Conservation (phyloP, 768 basidiomycete species). For the Boletus insuetus region DNA sequence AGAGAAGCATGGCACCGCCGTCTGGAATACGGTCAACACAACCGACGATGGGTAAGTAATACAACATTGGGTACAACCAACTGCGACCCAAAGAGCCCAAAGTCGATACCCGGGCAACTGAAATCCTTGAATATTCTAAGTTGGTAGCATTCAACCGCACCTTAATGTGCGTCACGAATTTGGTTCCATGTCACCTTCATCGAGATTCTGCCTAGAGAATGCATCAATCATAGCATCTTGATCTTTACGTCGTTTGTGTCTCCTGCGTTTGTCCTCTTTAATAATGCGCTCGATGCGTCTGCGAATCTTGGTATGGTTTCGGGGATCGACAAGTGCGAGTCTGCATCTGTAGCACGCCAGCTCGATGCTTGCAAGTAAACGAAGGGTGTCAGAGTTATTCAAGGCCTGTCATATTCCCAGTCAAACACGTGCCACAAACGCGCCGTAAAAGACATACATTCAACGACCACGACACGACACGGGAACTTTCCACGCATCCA, state of each 20-base stretch:
- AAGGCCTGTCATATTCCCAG: slow-evolving; percentile 50
- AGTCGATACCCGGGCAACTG: slow-evolving; percentile 6
- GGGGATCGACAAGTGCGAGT: slow-evolving; percentile 65
- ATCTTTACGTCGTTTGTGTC: slow-evolving; percentile 80
- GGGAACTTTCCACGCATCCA: slow-evolving; percentile 68
- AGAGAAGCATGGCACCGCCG: slow-evolving; percentile 1
- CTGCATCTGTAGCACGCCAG: slow-evolving; percentile 80
- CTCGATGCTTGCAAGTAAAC: slow-evolving; percentile 79
- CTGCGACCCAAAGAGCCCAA: slow-evolving; percentile 1
- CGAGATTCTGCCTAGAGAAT: slow-evolving; percentile 56
- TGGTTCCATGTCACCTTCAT: slow-evolving; percentile 25
- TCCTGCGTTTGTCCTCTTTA: slow-evolving; percentile 77
- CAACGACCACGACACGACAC: slow-evolving; percentile 82
- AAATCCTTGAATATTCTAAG: slow-evolving; percentile 11
- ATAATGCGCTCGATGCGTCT: slow-evolving; percentile 78
- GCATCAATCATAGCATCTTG: slow-evolving; percentile 81
- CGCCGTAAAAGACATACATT: slow-evolving; percentile 50
- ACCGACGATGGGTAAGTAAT: slow-evolving; percentile 21
- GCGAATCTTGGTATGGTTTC: slow-evolving; percentile 58
- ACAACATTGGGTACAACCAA: slow-evolving; percentile 20
- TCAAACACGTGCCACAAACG: slow-evolving; percentile 9
- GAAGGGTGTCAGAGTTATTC: slow-evolving; percentile 80
- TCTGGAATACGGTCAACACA: slow-evolving; percentile 18
- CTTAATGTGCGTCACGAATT: slow-evolving; percentile 20
- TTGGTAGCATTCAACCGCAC: slow-evolving; percentile 8